Evolutionary conservation across 192 early-diverging fungal species (phyloP).

Genomic region (Geranomyces variabilis): DNA sequence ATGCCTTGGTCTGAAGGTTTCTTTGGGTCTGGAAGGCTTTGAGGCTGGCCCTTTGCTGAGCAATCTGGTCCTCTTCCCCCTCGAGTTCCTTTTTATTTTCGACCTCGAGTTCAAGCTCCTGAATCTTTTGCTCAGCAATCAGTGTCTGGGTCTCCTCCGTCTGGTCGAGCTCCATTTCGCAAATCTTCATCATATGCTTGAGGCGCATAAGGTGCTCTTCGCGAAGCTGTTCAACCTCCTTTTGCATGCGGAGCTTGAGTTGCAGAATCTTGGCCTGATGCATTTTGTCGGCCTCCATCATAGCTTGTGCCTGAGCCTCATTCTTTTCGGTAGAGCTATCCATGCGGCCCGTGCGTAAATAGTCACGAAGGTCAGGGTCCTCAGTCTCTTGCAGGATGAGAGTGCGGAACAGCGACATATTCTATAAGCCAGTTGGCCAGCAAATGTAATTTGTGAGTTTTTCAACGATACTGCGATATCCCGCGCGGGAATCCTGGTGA

Average conservation of each 20-base stretch:
- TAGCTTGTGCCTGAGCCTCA: neutral
- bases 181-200: conserved; percentile 37
- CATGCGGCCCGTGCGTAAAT: neutral
- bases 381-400: conserved; percentile 30
- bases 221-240: conserved; percentile 41
- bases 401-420: conserved; percentile 35
- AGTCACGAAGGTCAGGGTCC: conserved; percentile 5
- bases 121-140: conserved; percentile 38
- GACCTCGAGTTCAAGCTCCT: conserved; percentile 37
- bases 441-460: neutral
- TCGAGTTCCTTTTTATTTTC: conserved; percentile 29
- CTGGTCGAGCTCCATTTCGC: conserved; percentile 33
- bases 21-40: conserved; percentile 37
- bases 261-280: conserved; percentile 37
- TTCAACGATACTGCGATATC: too few species aligned
- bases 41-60: conserved; percentile 16
- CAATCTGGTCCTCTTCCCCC: conserved; percentile 29
- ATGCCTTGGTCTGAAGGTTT: conserved; percentile 26
- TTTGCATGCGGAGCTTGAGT: conserved; percentile 41
- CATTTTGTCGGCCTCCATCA: conserved; percentile 29
- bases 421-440: too few species aligned
- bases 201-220: conserved; percentile 39
- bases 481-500: too few species aligned
- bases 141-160: conserved; percentile 25
- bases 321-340: neutral